Percentiles rank a stretch among this genome's conserved stretches.
phyloP scores from a whole-genome alignment of 805 yeast species.

The Novakomyces olei region DNA sequence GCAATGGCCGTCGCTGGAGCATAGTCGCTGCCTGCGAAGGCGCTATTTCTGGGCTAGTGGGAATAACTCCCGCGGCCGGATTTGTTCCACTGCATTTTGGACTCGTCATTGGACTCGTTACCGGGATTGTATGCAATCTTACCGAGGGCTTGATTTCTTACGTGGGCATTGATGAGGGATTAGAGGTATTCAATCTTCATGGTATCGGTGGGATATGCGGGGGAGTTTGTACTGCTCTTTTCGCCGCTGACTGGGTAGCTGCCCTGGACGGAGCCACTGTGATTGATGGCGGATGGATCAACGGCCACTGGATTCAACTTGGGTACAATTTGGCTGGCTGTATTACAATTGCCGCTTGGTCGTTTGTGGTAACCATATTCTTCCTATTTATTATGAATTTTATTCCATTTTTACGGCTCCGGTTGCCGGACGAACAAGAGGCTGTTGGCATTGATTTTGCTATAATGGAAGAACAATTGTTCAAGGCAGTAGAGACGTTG shows the following conservation, averaged over 20 bases:
- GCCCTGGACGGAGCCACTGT: slow-evolving; percentile 44
- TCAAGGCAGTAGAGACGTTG: too few species aligned
- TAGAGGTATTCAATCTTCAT: slow-evolving; percentile 82
- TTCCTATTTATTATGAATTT: too few species aligned
- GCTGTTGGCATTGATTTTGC: too few species aligned
- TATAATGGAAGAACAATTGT: too few species aligned
- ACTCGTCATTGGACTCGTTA: slow-evolving; percentile 51
- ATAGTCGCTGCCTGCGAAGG: slow-evolving; percentile 85
- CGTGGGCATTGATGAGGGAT: slow-evolving; percentile 75
- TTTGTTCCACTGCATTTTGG: slow-evolving; percentile 78
- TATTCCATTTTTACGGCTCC: too few species aligned
- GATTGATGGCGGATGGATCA: slow-evolving; percentile 65
- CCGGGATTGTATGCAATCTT: slow-evolving; percentile 9
- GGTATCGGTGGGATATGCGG: slow-evolving; percentile 87
- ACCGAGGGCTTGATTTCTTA: slow-evolving; percentile 19
- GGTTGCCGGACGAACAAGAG: too few species aligned
- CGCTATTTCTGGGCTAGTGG: slow-evolving; percentile 80
- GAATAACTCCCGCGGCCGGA: slow-evolving; percentile 94
- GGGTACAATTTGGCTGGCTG: slow-evolving; percentile 87
- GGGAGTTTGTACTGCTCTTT: slow-evolving; percentile 63
- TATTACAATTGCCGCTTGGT: slow-evolving; percentile 53
- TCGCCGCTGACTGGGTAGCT: slow-evolving; percentile 84
- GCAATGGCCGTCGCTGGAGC: slow-evolving; percentile 55
- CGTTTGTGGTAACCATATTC: slow-evolving; percentile 63
- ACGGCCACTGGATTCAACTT: slow-evolving; percentile 70